Evolutionary conservation across 2,329 filamentous ascomycete genomes (phyloP).

Genomic region (Botrytis aclada): DNA sequence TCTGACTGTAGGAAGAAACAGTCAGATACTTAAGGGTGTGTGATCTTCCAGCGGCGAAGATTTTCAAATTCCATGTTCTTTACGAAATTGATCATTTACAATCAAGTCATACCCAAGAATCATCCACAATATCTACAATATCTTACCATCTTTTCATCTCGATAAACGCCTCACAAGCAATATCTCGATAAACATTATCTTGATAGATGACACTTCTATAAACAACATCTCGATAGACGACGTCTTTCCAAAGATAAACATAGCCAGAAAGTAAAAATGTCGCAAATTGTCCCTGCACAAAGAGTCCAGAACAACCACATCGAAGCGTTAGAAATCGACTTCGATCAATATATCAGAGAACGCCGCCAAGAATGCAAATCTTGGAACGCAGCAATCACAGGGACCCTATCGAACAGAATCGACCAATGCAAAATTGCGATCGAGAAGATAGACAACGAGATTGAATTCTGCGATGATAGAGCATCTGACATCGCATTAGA

Average conservation of each 20-base stretch:
- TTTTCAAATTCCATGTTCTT: neutral
- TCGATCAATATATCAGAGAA: neutral
- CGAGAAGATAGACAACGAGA: neutral
- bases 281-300: neutral
- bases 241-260: neutral
- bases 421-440: neutral
- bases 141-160: neutral
- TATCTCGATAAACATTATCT: too few species aligned
- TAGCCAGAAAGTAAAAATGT: neutral
- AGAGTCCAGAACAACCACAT: neutral
- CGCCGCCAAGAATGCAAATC: neutral
- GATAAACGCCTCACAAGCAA: neutral
- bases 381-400: neutral
- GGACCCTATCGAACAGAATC: neutral
- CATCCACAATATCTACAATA: fast-evolving
- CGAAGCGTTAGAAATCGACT: neutral
- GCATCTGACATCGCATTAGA: neutral
- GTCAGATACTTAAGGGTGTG: neutral
- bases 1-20: neutral
- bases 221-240: neutral
- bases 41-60: neutral
- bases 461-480: neutral
- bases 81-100: neutral
- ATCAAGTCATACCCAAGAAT: too few species aligned
- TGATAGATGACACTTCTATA: too few species aligned